These are phyloP conservation scores for Tetrapisispora arboricola DNA, from an alignment of 805 yeast species.

Conservation along the genomic window DNA sequence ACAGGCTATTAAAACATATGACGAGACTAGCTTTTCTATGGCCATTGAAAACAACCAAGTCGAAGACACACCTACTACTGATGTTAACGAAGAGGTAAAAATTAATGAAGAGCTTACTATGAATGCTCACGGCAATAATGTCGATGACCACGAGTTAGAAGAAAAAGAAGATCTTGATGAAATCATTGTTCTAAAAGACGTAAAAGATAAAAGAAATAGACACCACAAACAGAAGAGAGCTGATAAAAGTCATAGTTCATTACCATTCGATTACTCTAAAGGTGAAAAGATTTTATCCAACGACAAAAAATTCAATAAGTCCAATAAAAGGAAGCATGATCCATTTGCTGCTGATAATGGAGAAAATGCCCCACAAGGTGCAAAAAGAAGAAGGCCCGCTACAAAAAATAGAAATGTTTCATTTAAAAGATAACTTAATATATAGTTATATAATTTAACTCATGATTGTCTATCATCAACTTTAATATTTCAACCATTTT, in stretches of 20 bases:
- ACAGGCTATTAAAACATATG: slow-evolving; percentile 6
- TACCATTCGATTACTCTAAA: slow-evolving; percentile 35
- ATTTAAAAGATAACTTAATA: slow-evolving; percentile 16
- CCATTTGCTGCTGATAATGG: slow-evolving; percentile 41
- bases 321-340: slow-evolving; percentile 40
- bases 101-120: not conserved
- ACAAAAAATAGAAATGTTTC: slow-evolving; percentile 23
- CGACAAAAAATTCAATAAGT: slow-evolving; percentile 10
- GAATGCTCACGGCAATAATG: no score
- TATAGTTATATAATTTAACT: not conserved
- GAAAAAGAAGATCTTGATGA: slow-evolving; percentile 27
- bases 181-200: slow-evolving; percentile 32
- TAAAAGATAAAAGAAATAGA: slow-evolving; percentile 9
- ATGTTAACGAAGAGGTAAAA: not conserved
- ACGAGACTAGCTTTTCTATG: not conserved
- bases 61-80: not conserved
- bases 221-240: slow-evolving; percentile 3
- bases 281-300: slow-evolving; percentile 33
- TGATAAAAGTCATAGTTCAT: slow-evolving; percentile 1
- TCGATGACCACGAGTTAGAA: no score
- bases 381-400: slow-evolving; percentile 32
- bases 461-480: no score
- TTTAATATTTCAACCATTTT: not conserved
- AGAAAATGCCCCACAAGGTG: slow-evolving; percentile 42
- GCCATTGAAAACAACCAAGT: not conserved